Base-by-base conservation (phyloP, 2,329 filamentous ascomycete genomes). In the Ophiocordyceps camponoti-rufipedis region DNA sequence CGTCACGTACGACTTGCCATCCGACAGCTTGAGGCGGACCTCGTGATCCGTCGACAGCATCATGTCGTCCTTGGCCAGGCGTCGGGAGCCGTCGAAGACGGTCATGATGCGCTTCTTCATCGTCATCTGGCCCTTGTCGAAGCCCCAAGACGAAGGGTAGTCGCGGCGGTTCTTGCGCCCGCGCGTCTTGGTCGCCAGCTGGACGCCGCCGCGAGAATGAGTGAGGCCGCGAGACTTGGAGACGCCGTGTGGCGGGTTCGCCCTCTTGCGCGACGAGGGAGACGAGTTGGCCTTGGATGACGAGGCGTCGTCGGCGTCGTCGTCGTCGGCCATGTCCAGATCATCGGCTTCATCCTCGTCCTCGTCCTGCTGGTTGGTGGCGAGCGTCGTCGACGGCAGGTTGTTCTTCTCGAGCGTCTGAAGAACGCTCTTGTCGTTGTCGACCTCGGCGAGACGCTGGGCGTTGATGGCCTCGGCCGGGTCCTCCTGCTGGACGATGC, bases 51-150 rank as follows among this genome's bases (percentile, higher is more conserved):
- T 87, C 54, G 88, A 86, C 44, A 98, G 79, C 87, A 95, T 94
- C 86, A 96, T 91, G 65, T 98, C 91, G 59, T 98, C 91, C 69
- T 96, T 96, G 75, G 85, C 91, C 44, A 98, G 72, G 40, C 89
- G 80, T 45, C 88, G 79, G 14, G 74, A 74, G 1, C 91, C 91
- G 57, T 96, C 87, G 56, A 93, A 98, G 18, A 94, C 85, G 51
- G 86, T 86, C 56, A 96, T 72, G 46, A 95, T 86, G 28, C 91
- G 84, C 75, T 95, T 95, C 77, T 93, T 95, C 78, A 94, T 93
- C 58, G 84, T 93, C 85, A 96, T 94, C 68, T 91, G 87, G 56
- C 85, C 83, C 56, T 84, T 80, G 50, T 88, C 77, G 55, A 88
- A 91, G 45, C 91, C 89, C 91, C 91, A 98, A 2, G 84, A 88